Conservation (phyloP, 2,329 filamentous ascomycete genomes). For the Plectosphaerella cucumerina region DNA sequence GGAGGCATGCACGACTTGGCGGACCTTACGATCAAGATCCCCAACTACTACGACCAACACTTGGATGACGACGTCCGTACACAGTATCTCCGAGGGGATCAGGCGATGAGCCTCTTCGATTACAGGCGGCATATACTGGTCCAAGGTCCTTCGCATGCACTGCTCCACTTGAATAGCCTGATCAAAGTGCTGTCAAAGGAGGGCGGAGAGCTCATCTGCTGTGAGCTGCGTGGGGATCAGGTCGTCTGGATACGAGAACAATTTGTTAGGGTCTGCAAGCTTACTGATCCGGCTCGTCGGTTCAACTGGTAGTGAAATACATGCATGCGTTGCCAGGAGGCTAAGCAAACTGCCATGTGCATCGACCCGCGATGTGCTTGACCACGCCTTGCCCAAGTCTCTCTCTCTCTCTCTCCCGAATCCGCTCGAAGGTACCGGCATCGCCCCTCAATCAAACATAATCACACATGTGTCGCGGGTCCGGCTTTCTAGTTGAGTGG, state of each 20-base stretch:
- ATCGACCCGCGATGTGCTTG: too few species aligned
- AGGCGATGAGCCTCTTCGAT: slow-evolving; percentile 9
- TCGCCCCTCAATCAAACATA: too few species aligned
- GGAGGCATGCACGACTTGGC: slow-evolving; percentile 9
- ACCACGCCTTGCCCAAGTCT: too few species aligned
- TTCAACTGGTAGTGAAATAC: slow-evolving; percentile 8
- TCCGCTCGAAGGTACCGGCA: too few species aligned
- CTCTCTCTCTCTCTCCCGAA: too few species aligned
- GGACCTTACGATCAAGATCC: slow-evolving; percentile 8
- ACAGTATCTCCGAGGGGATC: slow-evolving; percentile 9
- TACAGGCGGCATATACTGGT: slow-evolving; percentile 12
- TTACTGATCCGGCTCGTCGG: slow-evolving; percentile 5
- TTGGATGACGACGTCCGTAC: slow-evolving; percentile 8
- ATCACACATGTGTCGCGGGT: too few species aligned
- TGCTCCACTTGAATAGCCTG: slow-evolving; percentile 11
- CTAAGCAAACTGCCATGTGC: background rate
- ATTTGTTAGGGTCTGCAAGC: slow-evolving; percentile 6
- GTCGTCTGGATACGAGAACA: slow-evolving; percentile 6
- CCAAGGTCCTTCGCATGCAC: slow-evolving; percentile 13
- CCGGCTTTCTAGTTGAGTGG: too few species aligned
- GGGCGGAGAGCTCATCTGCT: slow-evolving; percentile 1
- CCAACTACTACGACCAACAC: slow-evolving; percentile 12
- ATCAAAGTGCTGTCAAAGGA: slow-evolving; percentile 6
- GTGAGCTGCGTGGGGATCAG: slow-evolving; percentile 4
- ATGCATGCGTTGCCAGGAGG: background rate